Evolutionary conservation across 139 green algal species (phyloP).

Genomic region (Spirogloea muscicola): DNA sequence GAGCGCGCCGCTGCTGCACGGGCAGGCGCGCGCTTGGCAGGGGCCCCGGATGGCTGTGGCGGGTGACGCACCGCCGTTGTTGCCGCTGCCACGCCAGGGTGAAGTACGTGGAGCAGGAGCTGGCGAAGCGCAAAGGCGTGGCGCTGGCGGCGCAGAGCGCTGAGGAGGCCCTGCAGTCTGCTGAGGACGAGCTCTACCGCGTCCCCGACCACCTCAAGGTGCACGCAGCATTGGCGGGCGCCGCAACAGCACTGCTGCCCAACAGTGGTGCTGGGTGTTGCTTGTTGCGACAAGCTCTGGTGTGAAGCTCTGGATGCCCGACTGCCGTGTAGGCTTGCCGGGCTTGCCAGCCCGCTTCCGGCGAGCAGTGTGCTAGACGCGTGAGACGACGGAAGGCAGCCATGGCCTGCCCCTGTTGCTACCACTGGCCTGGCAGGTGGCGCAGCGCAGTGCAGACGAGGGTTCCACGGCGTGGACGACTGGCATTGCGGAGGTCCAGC

Average conservation of each 20-base stretch:
- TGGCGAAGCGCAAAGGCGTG: constrained; percentile 63
- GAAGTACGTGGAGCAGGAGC: constrained; percentile 64
- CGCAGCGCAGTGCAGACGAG: constrained; percentile 46
- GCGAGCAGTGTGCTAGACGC: too few species aligned
- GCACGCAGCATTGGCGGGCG: too few species aligned
- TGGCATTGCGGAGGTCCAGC: constrained; percentile 72
- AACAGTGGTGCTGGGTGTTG: too few species aligned
- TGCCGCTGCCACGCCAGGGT: constrained; percentile 44
- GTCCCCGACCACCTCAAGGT: constrained; percentile 64
- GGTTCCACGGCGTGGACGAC: constrained; percentile 57
- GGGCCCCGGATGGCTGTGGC: background rate
- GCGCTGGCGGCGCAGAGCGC: background rate
- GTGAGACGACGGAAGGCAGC: too few species aligned
- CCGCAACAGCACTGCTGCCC: too few species aligned
- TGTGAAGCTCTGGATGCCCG: too few species aligned
- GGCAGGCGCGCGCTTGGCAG: background rate
- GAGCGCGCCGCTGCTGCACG: background rate
- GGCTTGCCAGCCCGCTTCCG: too few species aligned
- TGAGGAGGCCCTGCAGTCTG: constrained; percentile 19
- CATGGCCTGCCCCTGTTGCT: too few species aligned
- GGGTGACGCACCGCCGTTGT: background rate
- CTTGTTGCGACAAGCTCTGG: too few species aligned
- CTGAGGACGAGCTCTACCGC: constrained; percentile 63
- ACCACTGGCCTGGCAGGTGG: constrained; percentile 21
- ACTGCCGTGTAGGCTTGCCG: too few species aligned